Percentiles rank a stretch among this genome's conserved stretches.
These are phyloP conservation scores for Castanea crenata DNA, from an alignment of 306 rosid genomes.

Conservation along the genomic window DNA sequence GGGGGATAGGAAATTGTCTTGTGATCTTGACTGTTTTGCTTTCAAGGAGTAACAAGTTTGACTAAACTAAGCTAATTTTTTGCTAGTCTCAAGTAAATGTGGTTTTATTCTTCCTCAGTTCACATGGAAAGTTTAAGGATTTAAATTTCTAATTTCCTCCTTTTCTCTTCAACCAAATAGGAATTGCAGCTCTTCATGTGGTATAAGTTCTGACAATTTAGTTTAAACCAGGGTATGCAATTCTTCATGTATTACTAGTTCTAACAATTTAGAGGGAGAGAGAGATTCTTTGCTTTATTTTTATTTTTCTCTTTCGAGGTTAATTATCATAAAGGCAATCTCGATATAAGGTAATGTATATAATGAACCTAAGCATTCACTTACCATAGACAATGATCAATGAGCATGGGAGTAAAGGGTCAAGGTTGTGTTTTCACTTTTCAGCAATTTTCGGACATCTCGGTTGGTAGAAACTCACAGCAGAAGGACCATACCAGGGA, in stretches of 20 bases:
- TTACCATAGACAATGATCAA: neutral
- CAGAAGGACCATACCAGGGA: slow-evolving; percentile 52
- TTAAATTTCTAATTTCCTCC: neutral
- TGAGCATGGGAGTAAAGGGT: slow-evolving; percentile 32
- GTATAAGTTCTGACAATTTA: too few species aligned
- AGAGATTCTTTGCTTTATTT: neutral
- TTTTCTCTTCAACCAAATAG: neutral
- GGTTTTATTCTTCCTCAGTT: too few species aligned
- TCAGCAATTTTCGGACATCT: slow-evolving; percentile 63
- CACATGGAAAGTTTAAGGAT: neutral
- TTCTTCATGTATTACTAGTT: neutral
- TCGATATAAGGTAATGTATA: neutral
- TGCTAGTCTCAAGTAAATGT: too few species aligned
- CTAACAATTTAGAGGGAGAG: neutral
- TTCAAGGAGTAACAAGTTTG: too few species aligned
- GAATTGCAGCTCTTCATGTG: neutral
- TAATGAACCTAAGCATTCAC: neutral
- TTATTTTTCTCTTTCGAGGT: neutral
- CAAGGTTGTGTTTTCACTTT: slow-evolving; percentile 56
- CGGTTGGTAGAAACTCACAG: slow-evolving; percentile 55
- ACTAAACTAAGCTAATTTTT: too few species aligned
- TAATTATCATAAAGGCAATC: neutral
- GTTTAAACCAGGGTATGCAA: too few species aligned
- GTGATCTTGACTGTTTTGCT: too few species aligned
- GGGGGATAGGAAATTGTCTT: too few species aligned